Evolutionary conservation across 2,329 filamentous ascomycete genomes (phyloP), one percentile per base, ranked within the genome.

Genomic region (Acephala macrosclerotiorum): DNA sequence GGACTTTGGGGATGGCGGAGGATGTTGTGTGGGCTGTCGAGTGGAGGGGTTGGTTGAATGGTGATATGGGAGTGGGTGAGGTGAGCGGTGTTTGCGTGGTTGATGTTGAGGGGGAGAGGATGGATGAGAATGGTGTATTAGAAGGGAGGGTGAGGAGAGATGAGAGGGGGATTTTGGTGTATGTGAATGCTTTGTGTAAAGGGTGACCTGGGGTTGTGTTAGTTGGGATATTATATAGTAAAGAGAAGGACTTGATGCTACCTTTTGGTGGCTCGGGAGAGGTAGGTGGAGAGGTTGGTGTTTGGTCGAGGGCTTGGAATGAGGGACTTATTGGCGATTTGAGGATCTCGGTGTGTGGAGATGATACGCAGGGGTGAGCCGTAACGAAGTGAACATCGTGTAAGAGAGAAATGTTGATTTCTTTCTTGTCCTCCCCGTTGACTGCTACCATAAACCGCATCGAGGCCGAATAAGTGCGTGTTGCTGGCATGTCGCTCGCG

Each of bases 371-470:
- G 0, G 89, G 89, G 70, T 90, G 87, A 0, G 87, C 87, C 0
- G 89, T 90, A 20, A 90, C 85, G 73, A 91, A 91, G 70, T 84
- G 85, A 25, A 90, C 82, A 65, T 91, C 88, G 69, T 87, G 85
- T 6, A 78, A 77, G 11, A 91, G 76, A 0, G 81, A 65, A n/a
- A 77, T 58, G 58, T 74, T 72, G 8, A 75, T 45, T 47, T 74
- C 72, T 60, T 63, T 74, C 33, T 67, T 69, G 1, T 68, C 64
- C 14, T 72, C 70, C 4, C 64, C 70, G 12, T 68, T 67, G 7
- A 63, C 29, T 9, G 68, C 59, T 5, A 75, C 40, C 12, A 62
- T 53, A 58, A 77, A 77, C 14, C 69, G 66, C 70, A 77, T 73
- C 67, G 74, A 72, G 8, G 74, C 74, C 12, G 75, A 75, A 47